Evolutionary conservation across 495 filamentous ascomycete species (phyloP).

Genomic region (Penicillium longicatenatum): DNA sequence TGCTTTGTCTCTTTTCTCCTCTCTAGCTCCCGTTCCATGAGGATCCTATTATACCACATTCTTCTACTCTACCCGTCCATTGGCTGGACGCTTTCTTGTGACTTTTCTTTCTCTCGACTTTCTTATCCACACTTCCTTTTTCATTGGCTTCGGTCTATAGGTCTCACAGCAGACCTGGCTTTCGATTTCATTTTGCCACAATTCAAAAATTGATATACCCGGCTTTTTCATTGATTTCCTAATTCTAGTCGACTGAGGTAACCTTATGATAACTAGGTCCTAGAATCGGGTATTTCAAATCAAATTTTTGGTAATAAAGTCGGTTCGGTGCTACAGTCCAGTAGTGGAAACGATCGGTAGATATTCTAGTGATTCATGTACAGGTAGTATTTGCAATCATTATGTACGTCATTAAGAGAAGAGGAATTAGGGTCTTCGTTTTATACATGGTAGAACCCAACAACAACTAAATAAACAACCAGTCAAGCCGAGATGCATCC

Average conservation of each 20-base stretch:
- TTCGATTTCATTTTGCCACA: slow-evolving; percentile 3
- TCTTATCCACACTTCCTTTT: slow-evolving; percentile 9
- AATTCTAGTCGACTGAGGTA: too few relatives aligned
- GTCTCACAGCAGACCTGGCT: slow-evolving; percentile 5
- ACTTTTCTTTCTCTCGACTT: slow-evolving; percentile 4
- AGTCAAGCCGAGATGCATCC: slow-evolving; percentile 47
- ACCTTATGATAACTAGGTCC: too few relatives aligned
- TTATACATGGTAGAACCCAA: not conserved
- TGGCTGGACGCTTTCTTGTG: slow-evolving; percentile 4
- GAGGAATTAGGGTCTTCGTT: not conserved
- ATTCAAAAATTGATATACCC: slow-evolving; percentile 29
- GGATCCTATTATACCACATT: slow-evolving; percentile 15
- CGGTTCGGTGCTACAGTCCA: not conserved
- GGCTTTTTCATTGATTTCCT: slow-evolving; percentile 3
- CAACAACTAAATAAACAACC: slow-evolving; percentile 46
- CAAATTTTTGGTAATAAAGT: not conserved
- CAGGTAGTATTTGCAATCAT: slow-evolving; percentile 16
- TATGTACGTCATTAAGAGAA: not conserved
- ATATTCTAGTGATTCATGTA: not conserved
- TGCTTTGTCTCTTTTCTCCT: not conserved
- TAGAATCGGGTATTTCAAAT: not conserved
- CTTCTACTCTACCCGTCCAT: not conserved
- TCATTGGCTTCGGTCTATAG: not conserved
- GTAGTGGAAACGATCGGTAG: not conserved
- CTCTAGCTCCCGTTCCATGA: not conserved